These are phyloP conservation scores for Oidium heveae DNA, from an alignment of 2,329 filamentous ascomycete species.

Conservation along the genomic window DNA sequence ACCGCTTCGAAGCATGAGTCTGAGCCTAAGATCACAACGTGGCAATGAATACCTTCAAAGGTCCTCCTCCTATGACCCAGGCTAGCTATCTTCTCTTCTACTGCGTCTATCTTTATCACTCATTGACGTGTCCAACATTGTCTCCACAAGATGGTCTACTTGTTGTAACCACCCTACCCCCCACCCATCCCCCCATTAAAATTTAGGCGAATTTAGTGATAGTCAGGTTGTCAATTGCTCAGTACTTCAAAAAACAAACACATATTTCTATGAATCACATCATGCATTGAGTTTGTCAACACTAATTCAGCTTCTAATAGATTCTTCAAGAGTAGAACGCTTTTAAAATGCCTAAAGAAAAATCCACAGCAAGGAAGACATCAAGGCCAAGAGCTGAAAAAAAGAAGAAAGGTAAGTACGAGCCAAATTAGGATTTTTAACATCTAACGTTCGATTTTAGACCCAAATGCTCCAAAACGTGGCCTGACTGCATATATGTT, in stretches of 20 bases:
- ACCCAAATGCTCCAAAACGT: slow-evolving; percentile 87
- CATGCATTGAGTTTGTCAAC: not conserved
- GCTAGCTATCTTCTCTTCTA: too few relatives aligned
- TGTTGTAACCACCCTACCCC: not conserved
- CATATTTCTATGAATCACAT: not conserved
- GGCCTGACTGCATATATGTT: slow-evolving; percentile 99
- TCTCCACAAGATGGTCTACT: not conserved
- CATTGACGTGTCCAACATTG: too few relatives aligned
- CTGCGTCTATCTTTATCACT: too few relatives aligned
- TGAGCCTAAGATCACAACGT: too few relatives aligned
- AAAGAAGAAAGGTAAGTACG: slow-evolving; percentile 44
- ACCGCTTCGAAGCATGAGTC: too few relatives aligned
- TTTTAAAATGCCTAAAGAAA: slow-evolving; percentile 41
- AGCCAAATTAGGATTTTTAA: not conserved
- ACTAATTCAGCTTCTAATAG: not conserved
- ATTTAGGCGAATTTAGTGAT: not conserved
- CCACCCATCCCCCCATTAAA: not conserved
- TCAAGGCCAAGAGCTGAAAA: slow-evolving; percentile 31
- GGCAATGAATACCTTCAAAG: too few relatives aligned
- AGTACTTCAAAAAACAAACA: not conserved
- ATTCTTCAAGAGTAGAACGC: not conserved
- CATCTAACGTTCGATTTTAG: slow-evolving; percentile 30
- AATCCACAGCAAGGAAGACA: slow-evolving; percentile 35
- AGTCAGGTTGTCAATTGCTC: not conserved
- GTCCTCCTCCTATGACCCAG: too few relatives aligned